Evolutionary conservation across 768 basidiomycete species (phyloP).

Genomic region (Russula emetica): DNA sequence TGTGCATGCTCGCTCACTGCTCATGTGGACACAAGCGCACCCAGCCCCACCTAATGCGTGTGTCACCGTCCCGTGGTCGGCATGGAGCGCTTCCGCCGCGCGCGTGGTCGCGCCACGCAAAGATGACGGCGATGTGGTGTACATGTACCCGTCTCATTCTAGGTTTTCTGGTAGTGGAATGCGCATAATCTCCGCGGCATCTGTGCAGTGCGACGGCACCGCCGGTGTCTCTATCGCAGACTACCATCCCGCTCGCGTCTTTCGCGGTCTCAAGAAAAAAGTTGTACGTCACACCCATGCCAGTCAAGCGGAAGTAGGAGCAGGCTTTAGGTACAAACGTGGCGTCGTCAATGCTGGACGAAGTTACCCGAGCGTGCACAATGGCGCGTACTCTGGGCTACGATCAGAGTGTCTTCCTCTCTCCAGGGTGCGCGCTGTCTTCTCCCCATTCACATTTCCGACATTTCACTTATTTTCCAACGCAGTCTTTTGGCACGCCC

Average conservation of each 20-base stretch:
- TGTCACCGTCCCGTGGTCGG: slow-evolving; percentile 11
- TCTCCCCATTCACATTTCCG: neutral
- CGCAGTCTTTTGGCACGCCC: neutral
- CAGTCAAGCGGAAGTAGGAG: neutral
- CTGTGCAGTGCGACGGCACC: neutral
- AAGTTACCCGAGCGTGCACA: neutral
- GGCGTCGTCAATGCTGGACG: neutral
- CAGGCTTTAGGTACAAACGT: neutral
- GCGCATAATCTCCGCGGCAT: neutral
- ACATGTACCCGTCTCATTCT: slow-evolving; percentile 5
- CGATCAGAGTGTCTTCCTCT: slow-evolving; percentile 8
- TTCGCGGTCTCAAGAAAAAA: neutral
- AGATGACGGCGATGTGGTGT: neutral
- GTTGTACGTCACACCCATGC: neutral
- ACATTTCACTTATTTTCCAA: neutral
- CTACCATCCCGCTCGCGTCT: slow-evolving; percentile 12
- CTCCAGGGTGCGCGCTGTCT: neutral
- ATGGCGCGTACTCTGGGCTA: neutral
- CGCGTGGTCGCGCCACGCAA: neutral
- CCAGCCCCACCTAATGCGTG: slow-evolving; percentile 12
- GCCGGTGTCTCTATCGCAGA: slow-evolving; percentile 5
- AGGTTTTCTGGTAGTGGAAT: slow-evolving; percentile 10
- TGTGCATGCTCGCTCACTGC: neutral
- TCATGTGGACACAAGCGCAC: slow-evolving; percentile 7
- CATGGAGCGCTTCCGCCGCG: slow-evolving; percentile 2